Conservation (phyloP, 768 basidiomycete genomes). For the Xerocomellus dryophilus region DNA sequence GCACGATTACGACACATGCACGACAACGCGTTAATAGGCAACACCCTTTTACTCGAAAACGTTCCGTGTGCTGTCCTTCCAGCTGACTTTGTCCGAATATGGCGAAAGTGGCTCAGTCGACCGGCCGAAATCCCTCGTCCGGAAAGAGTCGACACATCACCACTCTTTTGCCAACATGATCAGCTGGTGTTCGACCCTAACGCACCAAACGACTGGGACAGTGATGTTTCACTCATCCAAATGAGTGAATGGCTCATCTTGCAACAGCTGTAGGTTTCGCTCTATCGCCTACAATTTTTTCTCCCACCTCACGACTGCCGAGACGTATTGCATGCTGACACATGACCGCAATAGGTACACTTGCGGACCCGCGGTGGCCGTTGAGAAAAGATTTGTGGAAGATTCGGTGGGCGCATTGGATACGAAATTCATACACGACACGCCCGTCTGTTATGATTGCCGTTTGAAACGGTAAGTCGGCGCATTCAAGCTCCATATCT, state of each 20-base stretch:
- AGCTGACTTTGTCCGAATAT: constrained; percentile 57
- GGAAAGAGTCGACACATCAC: constrained; percentile 55
- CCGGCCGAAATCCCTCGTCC: constrained; percentile 59
- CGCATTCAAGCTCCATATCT: constrained; percentile 7
- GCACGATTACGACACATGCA: constrained; percentile 62
- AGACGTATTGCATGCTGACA: constrained; percentile 16
- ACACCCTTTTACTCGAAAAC: constrained; percentile 44
- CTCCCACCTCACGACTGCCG: constrained; percentile 8
- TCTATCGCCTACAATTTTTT: constrained; percentile 1
- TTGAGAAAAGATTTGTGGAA: constrained; percentile 38
- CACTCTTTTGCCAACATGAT: constrained; percentile 66
- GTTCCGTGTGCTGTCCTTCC: constrained; percentile 58
- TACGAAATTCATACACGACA: constrained; percentile 44
- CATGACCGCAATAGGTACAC: constrained; percentile 45
- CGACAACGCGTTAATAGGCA: constrained; percentile 49
- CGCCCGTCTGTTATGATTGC: constrained; percentile 60
- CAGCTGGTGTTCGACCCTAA: constrained; percentile 67
- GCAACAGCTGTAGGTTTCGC: constrained; percentile 49
- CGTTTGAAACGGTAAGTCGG: constrained; percentile 50
- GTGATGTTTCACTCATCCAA: constrained; percentile 53
- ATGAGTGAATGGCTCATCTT: constrained; percentile 64
- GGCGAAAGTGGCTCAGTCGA: constrained; percentile 67
- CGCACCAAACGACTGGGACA: constrained; percentile 53
- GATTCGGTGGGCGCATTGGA: constrained; percentile 30
- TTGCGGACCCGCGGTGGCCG: constrained; percentile 50